Evolutionary conservation across 352 stramenopile species (phyloP).

Genomic region (Globisporangium emineosum): DNA sequence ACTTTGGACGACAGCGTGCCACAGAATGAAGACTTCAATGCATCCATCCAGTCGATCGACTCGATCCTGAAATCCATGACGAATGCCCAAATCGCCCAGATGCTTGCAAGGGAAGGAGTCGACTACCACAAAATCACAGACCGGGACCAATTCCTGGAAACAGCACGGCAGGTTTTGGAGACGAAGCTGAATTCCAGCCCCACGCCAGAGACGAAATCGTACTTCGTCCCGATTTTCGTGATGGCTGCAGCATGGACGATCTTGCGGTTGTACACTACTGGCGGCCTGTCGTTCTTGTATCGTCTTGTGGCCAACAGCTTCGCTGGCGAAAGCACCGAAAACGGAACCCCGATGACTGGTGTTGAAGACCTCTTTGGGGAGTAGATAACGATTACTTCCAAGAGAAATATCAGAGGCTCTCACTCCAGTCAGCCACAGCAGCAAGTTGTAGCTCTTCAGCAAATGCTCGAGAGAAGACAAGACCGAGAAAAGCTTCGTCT

Average conservation of each 20-base stretch:
- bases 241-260: slow-evolving; percentile 66
- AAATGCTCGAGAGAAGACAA: not conserved
- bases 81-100: slow-evolving; percentile 59
- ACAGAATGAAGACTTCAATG: slow-evolving; percentile 10
- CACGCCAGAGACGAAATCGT: slow-evolving; percentile 29
- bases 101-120: slow-evolving; percentile 63
- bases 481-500: not conserved
- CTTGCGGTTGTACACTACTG: slow-evolving; percentile 65
- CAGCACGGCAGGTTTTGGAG: slow-evolving; percentile 57
- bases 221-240: slow-evolving; percentile 53
- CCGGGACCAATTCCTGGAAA: slow-evolving; percentile 71
- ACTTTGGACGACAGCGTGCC: slow-evolving; percentile 9
- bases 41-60: slow-evolving; percentile 50
- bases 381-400: not conserved
- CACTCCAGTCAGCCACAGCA: not conserved
- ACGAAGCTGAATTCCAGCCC: slow-evolving; percentile 44
- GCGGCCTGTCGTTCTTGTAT: slow-evolving; percentile 33
- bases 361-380: slow-evolving; percentile 18
- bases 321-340: not conserved
- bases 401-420: not conserved
- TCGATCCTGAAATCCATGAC: slow-evolving; percentile 75
- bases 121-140: slow-evolving; percentile 78
- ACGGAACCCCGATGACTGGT: not conserved
- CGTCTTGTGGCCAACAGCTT: not conserved
- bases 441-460: not conserved